phyloP scores from a whole-genome alignment of 2,329 filamentous ascomycete species.

The Aspergillus sp. region DNA sequence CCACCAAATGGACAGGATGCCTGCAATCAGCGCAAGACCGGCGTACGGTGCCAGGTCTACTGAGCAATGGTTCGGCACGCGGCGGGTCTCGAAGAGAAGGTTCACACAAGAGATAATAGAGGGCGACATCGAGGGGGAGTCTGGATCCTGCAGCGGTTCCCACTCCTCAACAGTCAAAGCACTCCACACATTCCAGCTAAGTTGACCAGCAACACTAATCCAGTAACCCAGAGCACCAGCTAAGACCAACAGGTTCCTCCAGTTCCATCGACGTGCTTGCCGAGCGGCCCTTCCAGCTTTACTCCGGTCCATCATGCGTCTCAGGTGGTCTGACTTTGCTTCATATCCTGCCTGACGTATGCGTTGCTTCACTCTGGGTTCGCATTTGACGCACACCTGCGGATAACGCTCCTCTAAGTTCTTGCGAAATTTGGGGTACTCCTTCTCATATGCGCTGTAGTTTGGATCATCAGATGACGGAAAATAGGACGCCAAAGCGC shows the following conservation, averaged over 20 bases:
- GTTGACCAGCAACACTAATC: conserved; percentile 46
- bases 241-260: conserved; percentile 47
- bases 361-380: conserved; percentile 69
- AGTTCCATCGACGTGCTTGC: conserved; percentile 40
- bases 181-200: conserved; percentile 45
- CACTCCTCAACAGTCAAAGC: conserved; percentile 28
- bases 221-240: conserved; percentile 47
- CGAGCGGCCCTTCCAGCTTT: conserved; percentile 38
- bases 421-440: conserved; percentile 69
- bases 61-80: conserved; percentile 31
- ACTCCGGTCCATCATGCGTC: conserved; percentile 71
- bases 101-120: conserved; percentile 27
- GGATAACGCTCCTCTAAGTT: conserved; percentile 82
- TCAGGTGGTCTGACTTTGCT: conserved; percentile 78
- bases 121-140: conserved; percentile 15
- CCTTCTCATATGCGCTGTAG: conserved; percentile 67
- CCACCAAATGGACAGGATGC: conserved; percentile 52
- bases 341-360: conserved; percentile 74
- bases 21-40: conserved; percentile 43
- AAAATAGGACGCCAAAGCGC: conserved; percentile 77
- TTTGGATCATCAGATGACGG: conserved; percentile 66
- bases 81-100: conserved; percentile 21
- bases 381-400: conserved; percentile 81
- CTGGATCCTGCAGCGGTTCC: conserved; percentile 16
- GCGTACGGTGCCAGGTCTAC: conserved; percentile 37